Percentiles rank a stretch among this genome's conserved stretches.
Evolutionary conservation across 2,329 filamentous ascomycete genomes (phyloP).

Genomic region (Pseudogymnoascus sp.): DNA sequence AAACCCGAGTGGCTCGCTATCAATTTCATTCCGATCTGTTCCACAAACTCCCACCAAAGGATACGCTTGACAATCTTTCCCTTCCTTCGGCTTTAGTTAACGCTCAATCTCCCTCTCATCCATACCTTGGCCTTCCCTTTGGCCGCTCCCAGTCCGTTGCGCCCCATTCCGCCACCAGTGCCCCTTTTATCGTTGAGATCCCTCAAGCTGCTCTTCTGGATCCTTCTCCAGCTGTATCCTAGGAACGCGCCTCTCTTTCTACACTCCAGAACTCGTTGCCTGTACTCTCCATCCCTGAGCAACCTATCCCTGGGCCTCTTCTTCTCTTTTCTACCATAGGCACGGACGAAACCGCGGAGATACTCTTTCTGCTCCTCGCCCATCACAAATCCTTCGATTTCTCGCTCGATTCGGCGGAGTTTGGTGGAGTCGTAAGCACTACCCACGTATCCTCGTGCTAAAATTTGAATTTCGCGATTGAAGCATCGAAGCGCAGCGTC

Average conservation of each 20-base stretch:
- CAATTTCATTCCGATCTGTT: neutral
- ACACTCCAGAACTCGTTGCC: conserved; percentile 64
- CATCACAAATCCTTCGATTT: conserved; percentile 28
- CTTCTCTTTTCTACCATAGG: conserved; percentile 49
- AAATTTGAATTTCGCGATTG: conserved; percentile 28
- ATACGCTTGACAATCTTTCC: neutral
- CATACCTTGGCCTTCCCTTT: conserved; percentile 5
- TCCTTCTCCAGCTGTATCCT: conserved; percentile 76
- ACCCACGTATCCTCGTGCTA: conserved; percentile 25
- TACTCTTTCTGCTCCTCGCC: conserved; percentile 29
- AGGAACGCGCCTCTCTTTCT: conserved; percentile 79
- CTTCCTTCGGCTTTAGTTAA: neutral
- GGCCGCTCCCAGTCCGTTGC: neutral
- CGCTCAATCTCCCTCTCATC: conserved; percentile 8
- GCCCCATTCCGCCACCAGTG: neutral
- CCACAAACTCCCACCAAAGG: neutral
- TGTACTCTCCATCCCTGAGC: conserved; percentile 63
- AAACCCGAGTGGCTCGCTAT: neutral
- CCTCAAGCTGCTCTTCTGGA: conserved; percentile 18
- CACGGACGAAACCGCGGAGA: conserved; percentile 27
- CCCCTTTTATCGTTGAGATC: neutral
- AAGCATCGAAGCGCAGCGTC: conserved; percentile 26
- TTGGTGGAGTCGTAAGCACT: conserved; percentile 25
- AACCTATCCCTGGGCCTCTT: conserved; percentile 81
- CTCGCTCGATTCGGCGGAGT: conserved; percentile 26